These are phyloP conservation scores for Fusarium tupiense DNA, from an alignment of 2,329 filamentous ascomycete genomes.

Conservation along the genomic window DNA sequence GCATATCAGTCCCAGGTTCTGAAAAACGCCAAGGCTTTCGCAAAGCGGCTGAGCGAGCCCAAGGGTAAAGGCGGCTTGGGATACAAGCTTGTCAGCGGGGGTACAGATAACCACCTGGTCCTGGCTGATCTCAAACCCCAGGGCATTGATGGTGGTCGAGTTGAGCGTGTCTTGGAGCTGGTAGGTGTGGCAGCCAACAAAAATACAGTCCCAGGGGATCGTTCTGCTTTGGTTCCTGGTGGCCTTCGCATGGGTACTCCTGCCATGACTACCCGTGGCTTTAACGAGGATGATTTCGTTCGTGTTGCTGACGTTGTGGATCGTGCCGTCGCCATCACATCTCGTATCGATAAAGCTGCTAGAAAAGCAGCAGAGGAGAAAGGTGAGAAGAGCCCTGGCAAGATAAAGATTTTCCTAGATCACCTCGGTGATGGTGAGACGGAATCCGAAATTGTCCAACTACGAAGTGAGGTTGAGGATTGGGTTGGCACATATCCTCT, in stretches of 20 bases:
- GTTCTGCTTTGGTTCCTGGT: conserved; percentile 90
- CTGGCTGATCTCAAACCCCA: conserved; percentile 91
- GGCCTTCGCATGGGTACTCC: conserved; percentile 94
- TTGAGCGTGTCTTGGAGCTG: conserved; percentile 89
- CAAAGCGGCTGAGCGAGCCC: conserved; percentile 69
- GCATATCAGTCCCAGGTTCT: conserved; percentile 92
- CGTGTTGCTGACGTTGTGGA: conserved; percentile 88
- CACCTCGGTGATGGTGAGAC: conserved; percentile 74
- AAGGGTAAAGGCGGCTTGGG: conserved; percentile 82
- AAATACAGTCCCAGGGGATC: conserved; percentile 97
- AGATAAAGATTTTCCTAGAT: conserved; percentile 74
- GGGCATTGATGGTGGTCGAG: conserved; percentile 85
- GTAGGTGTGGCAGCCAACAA: conserved; percentile 99
- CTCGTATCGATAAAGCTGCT: conserved; percentile 77
- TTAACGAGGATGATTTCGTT: conserved; percentile 86
- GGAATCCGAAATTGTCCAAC: conserved; percentile 75
- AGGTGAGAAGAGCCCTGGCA: conserved; percentile 71
- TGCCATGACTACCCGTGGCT: conserved; percentile 97
- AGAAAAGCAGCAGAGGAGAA: conserved; percentile 74
- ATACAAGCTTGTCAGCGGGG: conserved; percentile 91
- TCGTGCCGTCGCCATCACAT: conserved; percentile 81
- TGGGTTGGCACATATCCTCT: conserved; percentile 80
- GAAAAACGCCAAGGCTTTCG: conserved; percentile 89
- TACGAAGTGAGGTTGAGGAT: conserved; percentile 78
- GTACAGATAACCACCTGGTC: conserved; percentile 97